These are phyloP conservation scores for Oropetium thomaeum DNA, from an alignment of 176 grass and related monocot species.

Conservation along the genomic window DNA sequence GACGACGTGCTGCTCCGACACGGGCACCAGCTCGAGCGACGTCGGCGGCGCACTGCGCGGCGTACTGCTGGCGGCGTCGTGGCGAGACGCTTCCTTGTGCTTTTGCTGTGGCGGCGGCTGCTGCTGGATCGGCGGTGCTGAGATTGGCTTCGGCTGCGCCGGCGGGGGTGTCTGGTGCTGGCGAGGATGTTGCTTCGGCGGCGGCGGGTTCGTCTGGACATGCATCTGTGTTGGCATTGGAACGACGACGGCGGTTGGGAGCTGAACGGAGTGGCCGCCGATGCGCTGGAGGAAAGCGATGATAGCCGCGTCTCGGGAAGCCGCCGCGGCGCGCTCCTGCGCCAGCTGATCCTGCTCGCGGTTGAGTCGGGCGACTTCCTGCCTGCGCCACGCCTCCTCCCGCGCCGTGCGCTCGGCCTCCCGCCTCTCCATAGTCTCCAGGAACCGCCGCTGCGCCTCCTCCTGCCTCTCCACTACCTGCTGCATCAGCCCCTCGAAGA, in stretches of 20 bases:
- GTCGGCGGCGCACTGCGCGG: slow-evolving; percentile 20
- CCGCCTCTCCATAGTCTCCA: slow-evolving; percentile 80
- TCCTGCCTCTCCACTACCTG: slow-evolving; percentile 79
- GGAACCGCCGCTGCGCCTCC: slow-evolving; percentile 76
- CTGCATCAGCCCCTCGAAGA: slow-evolving; percentile 86
- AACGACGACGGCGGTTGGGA: slow-evolving; percentile 12
- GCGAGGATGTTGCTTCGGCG: slow-evolving; percentile 24
- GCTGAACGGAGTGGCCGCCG: slow-evolving; percentile 49
- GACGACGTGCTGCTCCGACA: slow-evolving; percentile 6
- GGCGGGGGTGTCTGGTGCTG: slow-evolving; percentile 3
- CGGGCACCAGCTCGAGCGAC: slow-evolving; percentile 38
- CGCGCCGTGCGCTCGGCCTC: slow-evolving; percentile 78
- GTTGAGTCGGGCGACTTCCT: slow-evolving; percentile 84
- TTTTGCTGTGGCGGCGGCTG: slow-evolving; percentile 30
- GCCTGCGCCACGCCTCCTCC: slow-evolving; percentile 86
- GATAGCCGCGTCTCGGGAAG: slow-evolving; percentile 72
- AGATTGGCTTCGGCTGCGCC: slow-evolving; percentile 23
- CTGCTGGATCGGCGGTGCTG: slow-evolving; percentile 45
- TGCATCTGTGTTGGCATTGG: slow-evolving; percentile 13
- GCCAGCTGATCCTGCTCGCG: slow-evolving; percentile 82
- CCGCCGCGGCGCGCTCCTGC: slow-evolving; percentile 70
- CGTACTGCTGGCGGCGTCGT: slow-evolving; percentile 11
- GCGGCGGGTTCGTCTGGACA: slow-evolving; percentile 11
- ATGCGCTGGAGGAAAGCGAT: slow-evolving; percentile 84
- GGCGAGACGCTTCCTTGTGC: slow-evolving; percentile 22